phyloP scores from a whole-genome alignment of 371 early-diverging fungal genomes.

The Mucor piriformis region DNA sequence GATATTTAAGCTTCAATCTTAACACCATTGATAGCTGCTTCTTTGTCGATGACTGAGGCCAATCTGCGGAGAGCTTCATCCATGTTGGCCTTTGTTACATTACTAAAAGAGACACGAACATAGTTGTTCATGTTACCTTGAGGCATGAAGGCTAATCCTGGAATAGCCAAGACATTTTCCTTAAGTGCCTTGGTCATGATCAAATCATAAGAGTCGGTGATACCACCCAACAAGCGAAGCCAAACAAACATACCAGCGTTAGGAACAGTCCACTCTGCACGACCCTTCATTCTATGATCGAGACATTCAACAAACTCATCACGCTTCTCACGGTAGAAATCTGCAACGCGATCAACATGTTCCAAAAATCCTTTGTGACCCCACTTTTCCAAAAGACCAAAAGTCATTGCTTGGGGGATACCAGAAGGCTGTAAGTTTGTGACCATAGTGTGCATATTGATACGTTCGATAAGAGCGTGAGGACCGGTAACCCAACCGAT shows the following conservation, averaged over 20 bases:
- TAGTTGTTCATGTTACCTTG: conserved; percentile 25
- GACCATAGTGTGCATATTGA: conserved; percentile 72
- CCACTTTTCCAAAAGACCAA: conserved; percentile 64
- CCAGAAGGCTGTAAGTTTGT: conserved; percentile 80
- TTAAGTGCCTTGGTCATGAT: conserved; percentile 68
- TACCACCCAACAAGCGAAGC: conserved; percentile 66
- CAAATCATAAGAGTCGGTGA: conserved; percentile 67
- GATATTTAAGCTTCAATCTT: conserved; percentile 3
- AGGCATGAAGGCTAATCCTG: conserved; percentile 57
- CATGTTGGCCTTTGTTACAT: conserved; percentile 64
- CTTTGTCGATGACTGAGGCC: conserved; percentile 40
- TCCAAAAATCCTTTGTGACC: conserved; percentile 68
- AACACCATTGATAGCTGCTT: conserved; percentile 12
- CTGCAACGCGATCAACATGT: conserved; percentile 63
- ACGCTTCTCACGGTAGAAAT: conserved; percentile 66
- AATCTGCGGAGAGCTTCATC: conserved; percentile 65
- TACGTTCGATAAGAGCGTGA: conserved; percentile 62
- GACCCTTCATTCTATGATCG: conserved; percentile 57
- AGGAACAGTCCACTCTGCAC: conserved; percentile 74
- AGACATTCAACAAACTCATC: conserved; percentile 62
- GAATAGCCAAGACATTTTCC: conserved; percentile 74
- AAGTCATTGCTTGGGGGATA: conserved; percentile 67
- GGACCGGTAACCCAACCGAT: conserved; percentile 83
- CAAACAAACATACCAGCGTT: conserved; percentile 85
- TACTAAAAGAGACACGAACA: conserved; percentile 69